Evolutionary conservation across 176 grass and related monocot species (phyloP), one percentile per base, ranked within the genome.

Genomic region (Hordeum marinum): DNA sequence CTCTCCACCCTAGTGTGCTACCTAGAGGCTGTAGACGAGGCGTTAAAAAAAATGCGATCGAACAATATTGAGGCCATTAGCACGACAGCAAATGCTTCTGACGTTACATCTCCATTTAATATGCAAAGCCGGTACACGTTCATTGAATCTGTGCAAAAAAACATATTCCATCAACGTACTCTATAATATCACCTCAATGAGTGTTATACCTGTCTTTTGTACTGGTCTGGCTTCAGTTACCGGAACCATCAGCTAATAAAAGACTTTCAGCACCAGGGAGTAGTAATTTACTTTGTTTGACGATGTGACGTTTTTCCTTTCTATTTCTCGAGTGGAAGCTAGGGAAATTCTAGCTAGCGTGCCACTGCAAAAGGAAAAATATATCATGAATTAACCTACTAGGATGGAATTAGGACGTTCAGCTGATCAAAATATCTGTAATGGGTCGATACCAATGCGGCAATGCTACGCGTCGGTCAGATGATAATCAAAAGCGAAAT

Each of bases 41-140:
- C 69, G 40, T 87, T 87, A 68, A 80, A 68, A 87, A 79, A 7
- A 25, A 42, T 26, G 32, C 8, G 2, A 9, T 13, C 32, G 15
- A 74, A 27, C 79, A 15, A 75, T 26, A 79, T 23, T 57, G 59
- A 48, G 79, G 68, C 74, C 73, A 67, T 55, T 65, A 15, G 23
- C 55, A 74, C 9, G 37, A 67, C 65, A 83, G 15, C 43, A 59
- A 79, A 68, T 39, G 35, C 37, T 66, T 79, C 21, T 76, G 89
- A 87, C 64, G 80, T 84, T 80, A 76, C 89, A 54, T 26, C 48
- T 15, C 21, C 4, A 68, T 76, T 90, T 23, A 84, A 87, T 87
- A 90, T 21, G 39, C 46, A 68, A 50, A 86, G 67, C 67, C 12
- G 76, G 74, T 87, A 8, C 48, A 52, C 5, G 85, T 90, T 87